phyloP scores from a whole-genome alignment of 495 filamentous ascomycete species.

The Penicillium malachiteum region DNA sequence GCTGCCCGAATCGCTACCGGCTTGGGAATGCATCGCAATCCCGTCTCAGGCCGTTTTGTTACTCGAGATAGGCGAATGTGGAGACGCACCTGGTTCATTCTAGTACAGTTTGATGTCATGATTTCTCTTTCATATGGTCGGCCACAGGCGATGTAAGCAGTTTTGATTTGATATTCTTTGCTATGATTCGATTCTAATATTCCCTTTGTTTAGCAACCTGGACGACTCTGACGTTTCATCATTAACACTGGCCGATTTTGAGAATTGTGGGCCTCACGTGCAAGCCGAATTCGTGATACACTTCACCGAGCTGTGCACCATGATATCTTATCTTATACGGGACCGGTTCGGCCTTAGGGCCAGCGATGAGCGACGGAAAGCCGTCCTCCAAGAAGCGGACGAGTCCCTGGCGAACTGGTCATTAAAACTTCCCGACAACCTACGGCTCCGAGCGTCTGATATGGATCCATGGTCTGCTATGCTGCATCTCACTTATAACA shows the following conservation, averaged over 20 bases:
- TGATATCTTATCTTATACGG: conserved; percentile 47
- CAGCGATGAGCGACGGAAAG: conserved; percentile 40
- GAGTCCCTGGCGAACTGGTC: conserved; percentile 48
- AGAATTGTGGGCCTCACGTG: conserved; percentile 43
- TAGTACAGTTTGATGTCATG: conserved; percentile 50
- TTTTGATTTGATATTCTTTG: not conserved
- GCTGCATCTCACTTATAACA: conserved; percentile 52
- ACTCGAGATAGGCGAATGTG: conserved; percentile 46
- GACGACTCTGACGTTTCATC: conserved; percentile 50
- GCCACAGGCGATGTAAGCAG: conserved; percentile 47
- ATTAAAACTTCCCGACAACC: conserved; percentile 41
- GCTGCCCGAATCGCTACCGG: conserved; percentile 50
- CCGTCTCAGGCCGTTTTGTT: conserved; percentile 43
- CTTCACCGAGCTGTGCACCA: conserved; percentile 46
- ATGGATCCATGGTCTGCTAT: conserved; percentile 50
- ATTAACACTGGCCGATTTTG: conserved; percentile 45
- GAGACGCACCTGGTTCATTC: conserved; percentile 48
- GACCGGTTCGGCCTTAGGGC: conserved; percentile 43
- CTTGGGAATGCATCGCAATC: conserved; percentile 51
- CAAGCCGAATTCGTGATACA: conserved; percentile 46
- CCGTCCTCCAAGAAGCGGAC: conserved; percentile 46
- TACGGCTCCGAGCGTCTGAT: conserved; percentile 43
- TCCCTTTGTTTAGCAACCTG: conserved; percentile 33
- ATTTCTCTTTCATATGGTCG: conserved; percentile 50
- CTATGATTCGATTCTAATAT: not conserved